Percentiles rank a stretch among this genome's conserved stretches.
phyloP scores from a whole-genome alignment of 805 yeast species.

The Wickerhamiella bombiphila region DNA sequence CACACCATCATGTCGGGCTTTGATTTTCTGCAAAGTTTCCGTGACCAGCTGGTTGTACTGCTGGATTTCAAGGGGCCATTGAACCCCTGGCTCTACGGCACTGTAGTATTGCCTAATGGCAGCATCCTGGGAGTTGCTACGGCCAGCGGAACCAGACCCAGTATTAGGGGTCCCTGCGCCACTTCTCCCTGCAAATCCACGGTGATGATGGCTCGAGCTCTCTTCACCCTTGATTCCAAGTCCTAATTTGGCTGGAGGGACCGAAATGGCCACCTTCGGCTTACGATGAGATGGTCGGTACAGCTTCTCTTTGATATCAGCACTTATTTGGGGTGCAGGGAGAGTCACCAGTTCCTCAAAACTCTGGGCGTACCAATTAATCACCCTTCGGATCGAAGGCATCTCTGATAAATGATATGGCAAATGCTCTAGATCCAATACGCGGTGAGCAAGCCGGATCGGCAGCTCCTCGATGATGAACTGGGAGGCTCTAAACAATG shows the following conservation, averaged over 20 bases:
- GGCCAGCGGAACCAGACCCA: neutral
- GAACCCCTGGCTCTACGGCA: conserved; percentile 30
- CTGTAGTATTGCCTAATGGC: neutral
- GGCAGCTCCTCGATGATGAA: conserved; percentile 80
- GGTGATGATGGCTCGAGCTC: conserved; percentile 5
- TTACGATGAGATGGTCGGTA: conserved; percentile 16
- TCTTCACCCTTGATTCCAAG: conserved; percentile 23
- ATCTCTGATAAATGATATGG: conserved; percentile 60
- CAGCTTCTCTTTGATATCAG: conserved; percentile 22
- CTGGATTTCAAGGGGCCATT: conserved; percentile 62
- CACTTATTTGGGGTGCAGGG: conserved; percentile 40
- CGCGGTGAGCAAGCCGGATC: conserved; percentile 71
- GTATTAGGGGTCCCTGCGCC: conserved; percentile 4
- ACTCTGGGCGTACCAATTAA: conserved; percentile 83
- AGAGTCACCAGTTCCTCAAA: conserved; percentile 62
- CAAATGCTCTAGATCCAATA: conserved; percentile 65
- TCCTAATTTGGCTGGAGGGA: conserved; percentile 12
- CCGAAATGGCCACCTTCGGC: conserved; percentile 12
- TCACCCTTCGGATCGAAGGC: conserved; percentile 63
- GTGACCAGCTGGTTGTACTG: conserved; percentile 56
- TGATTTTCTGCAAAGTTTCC: conserved; percentile 53
- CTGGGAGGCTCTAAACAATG: conserved; percentile 67
- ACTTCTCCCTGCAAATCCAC: neutral
- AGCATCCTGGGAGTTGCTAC: no score
- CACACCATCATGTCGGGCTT: conserved; percentile 79